Percentiles rank a stretch among this genome's conserved stretches.
These are phyloP conservation scores for Blumeria graminis DNA, from an alignment of 2,329 filamentous ascomycete genomes.

Conservation along the genomic window DNA sequence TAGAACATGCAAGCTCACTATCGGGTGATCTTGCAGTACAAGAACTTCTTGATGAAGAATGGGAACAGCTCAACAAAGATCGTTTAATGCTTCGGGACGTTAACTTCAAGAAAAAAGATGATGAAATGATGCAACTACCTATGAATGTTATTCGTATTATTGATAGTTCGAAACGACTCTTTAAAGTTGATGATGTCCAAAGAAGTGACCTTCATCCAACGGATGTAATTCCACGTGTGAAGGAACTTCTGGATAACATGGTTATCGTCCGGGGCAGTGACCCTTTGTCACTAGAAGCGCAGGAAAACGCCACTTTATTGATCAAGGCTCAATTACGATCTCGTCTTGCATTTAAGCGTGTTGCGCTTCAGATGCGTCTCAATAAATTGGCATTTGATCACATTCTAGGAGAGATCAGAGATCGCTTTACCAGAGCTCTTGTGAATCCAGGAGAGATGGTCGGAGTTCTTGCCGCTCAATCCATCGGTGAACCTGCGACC, in stretches of 20 bases:
- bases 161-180: constrained; percentile 69
- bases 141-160: constrained; percentile 83
- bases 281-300: constrained; percentile 59
- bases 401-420: constrained; percentile 74
- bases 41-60: constrained; percentile 68
- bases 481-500: constrained; percentile 92
- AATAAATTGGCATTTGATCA: constrained; percentile 86
- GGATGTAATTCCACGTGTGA: constrained; percentile 63
- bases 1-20: constrained; percentile 74
- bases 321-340: constrained; percentile 86
- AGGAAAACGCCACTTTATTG: constrained; percentile 66
- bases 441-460: constrained; percentile 97
- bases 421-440: constrained; percentile 60
- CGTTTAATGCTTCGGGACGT: constrained; percentile 50
- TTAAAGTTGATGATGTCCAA: constrained; percentile 65
- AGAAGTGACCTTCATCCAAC: constrained; percentile 76
- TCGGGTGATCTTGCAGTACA: constrained; percentile 74
- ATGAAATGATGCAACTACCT: constrained; percentile 72
- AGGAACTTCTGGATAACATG: constrained; percentile 49
- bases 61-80: constrained; percentile 51
- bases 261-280: constrained; percentile 73
- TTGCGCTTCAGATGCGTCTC: constrained; percentile 65
- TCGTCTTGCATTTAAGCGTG: constrained; percentile 72
- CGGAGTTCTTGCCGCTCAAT: constrained; percentile 88
- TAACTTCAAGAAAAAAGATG: constrained; percentile 43